phyloP scores from a whole-genome alignment of 192 early-diverging fungal species.

The Linnemannia hyalina region DNA sequence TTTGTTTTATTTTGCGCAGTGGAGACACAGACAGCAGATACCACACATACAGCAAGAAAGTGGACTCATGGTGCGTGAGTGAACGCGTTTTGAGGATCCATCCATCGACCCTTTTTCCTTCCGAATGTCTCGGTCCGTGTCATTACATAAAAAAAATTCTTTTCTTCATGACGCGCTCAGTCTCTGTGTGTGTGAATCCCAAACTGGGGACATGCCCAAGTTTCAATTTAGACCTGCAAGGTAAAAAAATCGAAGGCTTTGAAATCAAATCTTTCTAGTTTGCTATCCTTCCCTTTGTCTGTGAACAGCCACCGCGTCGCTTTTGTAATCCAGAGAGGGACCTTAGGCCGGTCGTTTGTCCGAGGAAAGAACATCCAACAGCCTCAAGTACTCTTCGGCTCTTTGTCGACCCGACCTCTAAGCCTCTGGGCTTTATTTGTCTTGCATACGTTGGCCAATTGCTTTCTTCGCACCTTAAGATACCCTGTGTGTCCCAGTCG shows the following conservation, averaged over 20 bases:
- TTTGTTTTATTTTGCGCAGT: neutral
- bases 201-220: neutral
- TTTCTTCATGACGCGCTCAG: neutral
- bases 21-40: neutral
- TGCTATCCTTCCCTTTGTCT: neutral
- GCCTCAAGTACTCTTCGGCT: too few relatives aligned
- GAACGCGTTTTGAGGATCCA: neutral
- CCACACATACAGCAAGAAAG: neutral
- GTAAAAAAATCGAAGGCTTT: neutral
- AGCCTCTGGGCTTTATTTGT: too few relatives aligned
- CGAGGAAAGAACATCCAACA: neutral
- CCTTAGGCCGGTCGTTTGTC: neutral
- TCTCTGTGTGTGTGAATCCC: neutral
- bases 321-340: neutral
- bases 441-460: too few relatives aligned
- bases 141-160: neutral
- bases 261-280: neutral
- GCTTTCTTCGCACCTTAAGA: too few relatives aligned
- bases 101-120: neutral
- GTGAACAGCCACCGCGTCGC: neutral
- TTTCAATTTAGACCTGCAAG: slow-evolving; percentile 5
- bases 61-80: neutral
- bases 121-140: neutral
- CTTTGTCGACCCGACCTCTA: too few relatives aligned
- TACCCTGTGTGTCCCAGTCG: too few relatives aligned